phyloP scores from a whole-genome alignment of 352 stramenopile genomes.

The Pythium chondricola region DNA sequence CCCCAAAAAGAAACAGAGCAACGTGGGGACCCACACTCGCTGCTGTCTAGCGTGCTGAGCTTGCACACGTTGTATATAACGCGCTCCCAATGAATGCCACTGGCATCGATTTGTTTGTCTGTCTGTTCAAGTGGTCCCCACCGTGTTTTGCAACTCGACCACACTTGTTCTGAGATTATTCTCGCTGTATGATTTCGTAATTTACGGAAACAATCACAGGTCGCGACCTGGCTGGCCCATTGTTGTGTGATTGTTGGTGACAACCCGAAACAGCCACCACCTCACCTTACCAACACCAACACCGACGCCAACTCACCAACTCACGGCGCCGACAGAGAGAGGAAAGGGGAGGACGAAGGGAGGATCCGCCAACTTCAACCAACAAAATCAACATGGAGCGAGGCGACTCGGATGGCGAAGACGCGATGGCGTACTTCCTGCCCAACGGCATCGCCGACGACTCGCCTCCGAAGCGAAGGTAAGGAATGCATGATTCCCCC shows the following conservation, averaged over 20 bases:
- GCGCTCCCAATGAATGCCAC: no score
- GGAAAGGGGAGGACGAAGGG: background rate
- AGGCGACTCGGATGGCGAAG: slow-evolving; percentile 51
- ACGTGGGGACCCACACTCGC: background rate
- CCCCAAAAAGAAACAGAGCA: background rate
- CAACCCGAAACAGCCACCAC: slow-evolving; percentile 6
- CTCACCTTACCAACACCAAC: background rate
- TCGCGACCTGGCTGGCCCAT: background rate
- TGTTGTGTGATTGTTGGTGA: slow-evolving; percentile 1
- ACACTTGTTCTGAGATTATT: no score
- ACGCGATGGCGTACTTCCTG: slow-evolving; percentile 74
- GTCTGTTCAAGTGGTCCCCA: background rate
- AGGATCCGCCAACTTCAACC: background rate
- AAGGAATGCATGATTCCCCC: slow-evolving; percentile 17
- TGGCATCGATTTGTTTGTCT: background rate
- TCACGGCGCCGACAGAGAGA: background rate
- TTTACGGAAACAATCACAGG: slow-evolving; percentile 2
- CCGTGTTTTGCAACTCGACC: background rate
- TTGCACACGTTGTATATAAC: background rate
- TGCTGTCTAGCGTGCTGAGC: no score
- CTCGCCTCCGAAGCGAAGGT: slow-evolving; percentile 65
- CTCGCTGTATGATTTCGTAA: slow-evolving; percentile 9
- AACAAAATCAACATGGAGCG: slow-evolving; percentile 19
- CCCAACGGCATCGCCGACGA: slow-evolving; percentile 81
- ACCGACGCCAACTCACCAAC: slow-evolving; percentile 1